phyloP scores from a whole-genome alignment of 257 asterid genomes.

The Datura wrightii region DNA sequence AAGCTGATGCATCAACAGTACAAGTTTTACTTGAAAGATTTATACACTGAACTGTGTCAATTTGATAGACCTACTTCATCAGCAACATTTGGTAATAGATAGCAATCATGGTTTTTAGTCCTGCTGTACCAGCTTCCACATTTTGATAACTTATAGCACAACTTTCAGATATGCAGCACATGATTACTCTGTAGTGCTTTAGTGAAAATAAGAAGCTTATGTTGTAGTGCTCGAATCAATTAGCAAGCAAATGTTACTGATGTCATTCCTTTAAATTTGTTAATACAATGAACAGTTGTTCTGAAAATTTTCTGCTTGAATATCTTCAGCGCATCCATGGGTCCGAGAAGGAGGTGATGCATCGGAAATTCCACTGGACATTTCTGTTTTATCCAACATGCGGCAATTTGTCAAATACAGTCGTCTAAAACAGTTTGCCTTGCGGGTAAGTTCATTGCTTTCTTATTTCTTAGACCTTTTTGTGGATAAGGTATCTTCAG shows the following conservation, averaged over 20 bases:
- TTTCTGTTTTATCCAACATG: slow-evolving; percentile 76
- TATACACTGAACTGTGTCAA: not conserved
- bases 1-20: not conserved
- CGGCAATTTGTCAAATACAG: slow-evolving; percentile 79
- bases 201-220: not conserved
- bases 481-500: not conserved
- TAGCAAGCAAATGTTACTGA: not conserved
- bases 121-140: not conserved
- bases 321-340: slow-evolving; percentile 80
- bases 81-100: not conserved
- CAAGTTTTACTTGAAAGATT: not conserved
- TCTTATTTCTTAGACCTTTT: not conserved
- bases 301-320: not conserved
- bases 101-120: not conserved
- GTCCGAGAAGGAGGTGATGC: slow-evolving; percentile 92
- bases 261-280: not conserved
- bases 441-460: slow-evolving; percentile 54
- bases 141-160: slow-evolving; percentile 8
- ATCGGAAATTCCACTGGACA: slow-evolving; percentile 83
- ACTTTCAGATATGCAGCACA: not conserved
- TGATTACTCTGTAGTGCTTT: not conserved
- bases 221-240: not conserved
- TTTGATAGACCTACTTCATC: slow-evolving; percentile 18
- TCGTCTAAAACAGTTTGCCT: slow-evolving; percentile 80
- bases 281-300: slow-evolving; percentile 3